Base-by-base conservation (phyloP, 2,329 filamentous ascomycete genomes). In the Didymella sp. region DNA sequence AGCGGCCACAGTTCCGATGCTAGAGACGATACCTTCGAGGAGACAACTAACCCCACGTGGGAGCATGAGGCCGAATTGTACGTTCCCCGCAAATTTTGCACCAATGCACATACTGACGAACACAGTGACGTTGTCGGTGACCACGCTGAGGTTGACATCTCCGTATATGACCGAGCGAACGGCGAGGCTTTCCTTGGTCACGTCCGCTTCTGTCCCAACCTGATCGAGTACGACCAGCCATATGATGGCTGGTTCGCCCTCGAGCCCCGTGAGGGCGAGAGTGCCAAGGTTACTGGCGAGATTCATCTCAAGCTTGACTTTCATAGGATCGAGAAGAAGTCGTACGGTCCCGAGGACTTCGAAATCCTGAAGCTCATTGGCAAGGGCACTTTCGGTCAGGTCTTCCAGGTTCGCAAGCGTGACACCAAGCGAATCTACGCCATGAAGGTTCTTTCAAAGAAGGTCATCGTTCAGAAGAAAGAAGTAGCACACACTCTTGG, bases 401-500 rank as follows among this genome's bases (percentile, higher is more conserved):
- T 99, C 2, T 99, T 98, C 75, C 95, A 99, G 76, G 95, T 99
- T 6, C 89, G 92, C 68, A 99, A 99, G 85, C 95, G 91, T 81
- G 95, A 99, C 75, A 97, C 94, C 0, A 87, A 88, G 69, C 89
- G 95, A 41, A 97, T 99, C 59, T 99, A 99, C 72, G 95, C 95
- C 60, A 99, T 99, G 95, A 99, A 99, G 78, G 94, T 99, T 1
- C 82, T 99, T 28, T 97, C 95, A 47, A 99, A 99, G 84, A 99
- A 99, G 82, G 95, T 99, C 50, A 99, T 99, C 71, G 95, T 99
- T 24, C 95, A 99, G 79, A 99, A 99, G 85, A 99, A 99, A 79
- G 95, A 99, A 77, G 92, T 99, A 46, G 92, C 94, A 15, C 95
- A 99, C 75, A 99, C 95, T 0, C 88, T 99, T 33, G 95, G 95